These are phyloP conservation scores for Heterococcus sp. DNA, from an alignment of 108 stramenopile species.

Conservation along the genomic window DNA sequence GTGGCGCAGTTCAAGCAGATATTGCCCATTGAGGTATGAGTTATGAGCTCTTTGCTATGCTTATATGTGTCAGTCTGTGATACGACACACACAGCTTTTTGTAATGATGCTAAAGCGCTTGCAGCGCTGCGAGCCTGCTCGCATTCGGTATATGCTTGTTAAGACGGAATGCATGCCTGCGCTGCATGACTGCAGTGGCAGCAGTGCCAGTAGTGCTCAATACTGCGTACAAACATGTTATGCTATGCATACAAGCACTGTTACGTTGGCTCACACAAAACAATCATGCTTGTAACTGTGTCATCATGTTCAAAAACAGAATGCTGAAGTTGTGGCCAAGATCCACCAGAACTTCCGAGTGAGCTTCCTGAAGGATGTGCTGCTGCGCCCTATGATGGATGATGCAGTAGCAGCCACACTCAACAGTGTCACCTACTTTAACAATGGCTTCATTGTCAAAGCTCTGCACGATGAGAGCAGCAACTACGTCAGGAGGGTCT, in stretches of 20 bases:
- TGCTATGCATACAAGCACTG: too few species aligned
- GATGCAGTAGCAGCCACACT: slow-evolving; percentile 32
- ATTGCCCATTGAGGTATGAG: not conserved
- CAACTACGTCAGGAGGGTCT: slow-evolving; percentile 42
- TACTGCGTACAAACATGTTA: too few species aligned
- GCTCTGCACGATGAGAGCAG: slow-evolving; percentile 24
- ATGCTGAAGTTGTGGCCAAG: slow-evolving; percentile 34
- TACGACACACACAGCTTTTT: too few species aligned
- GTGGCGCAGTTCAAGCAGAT: slow-evolving; percentile 37
- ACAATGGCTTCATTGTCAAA: slow-evolving; percentile 24
- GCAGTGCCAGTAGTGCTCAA: too few species aligned
- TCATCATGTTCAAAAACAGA: too few species aligned
- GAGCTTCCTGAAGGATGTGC: slow-evolving; percentile 40
- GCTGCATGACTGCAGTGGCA: too few species aligned
- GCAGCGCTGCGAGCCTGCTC: too few species aligned
- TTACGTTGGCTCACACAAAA: too few species aligned
- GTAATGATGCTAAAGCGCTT: too few species aligned
- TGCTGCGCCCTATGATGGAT: slow-evolving; percentile 49
- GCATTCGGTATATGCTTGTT: too few species aligned
- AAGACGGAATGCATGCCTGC: too few species aligned
- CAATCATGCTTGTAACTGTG: too few species aligned
- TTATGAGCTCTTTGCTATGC: not conserved
- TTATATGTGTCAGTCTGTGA: not conserved
- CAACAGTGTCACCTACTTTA: slow-evolving; percentile 35
- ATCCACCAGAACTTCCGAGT: slow-evolving; percentile 58